Evolutionary conservation across 2,329 filamentous ascomycete species (phyloP).

Genomic region (Stachybotrys chartarum): DNA sequence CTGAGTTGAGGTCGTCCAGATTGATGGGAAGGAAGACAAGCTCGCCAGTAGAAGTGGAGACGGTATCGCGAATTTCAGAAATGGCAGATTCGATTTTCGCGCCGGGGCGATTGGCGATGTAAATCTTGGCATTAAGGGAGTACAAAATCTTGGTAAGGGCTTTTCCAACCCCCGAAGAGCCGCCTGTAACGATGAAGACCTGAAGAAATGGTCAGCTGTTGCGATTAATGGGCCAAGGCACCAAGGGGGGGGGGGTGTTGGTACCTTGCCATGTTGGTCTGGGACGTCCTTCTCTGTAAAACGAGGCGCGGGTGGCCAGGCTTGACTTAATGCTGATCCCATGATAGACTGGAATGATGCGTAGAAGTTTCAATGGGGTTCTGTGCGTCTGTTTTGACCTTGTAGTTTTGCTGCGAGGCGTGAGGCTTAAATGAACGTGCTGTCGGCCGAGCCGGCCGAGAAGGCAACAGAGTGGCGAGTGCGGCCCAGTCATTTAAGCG

Average conservation of each 20-base stretch:
- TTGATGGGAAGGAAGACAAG: neutral
- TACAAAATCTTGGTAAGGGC: neutral
- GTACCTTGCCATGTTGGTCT: slow-evolving; percentile 36
- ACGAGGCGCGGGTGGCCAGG: slow-evolving; percentile 8
- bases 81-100: neutral
- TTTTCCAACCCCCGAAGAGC: neutral
- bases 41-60: slow-evolving; percentile 9
- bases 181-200: neutral
- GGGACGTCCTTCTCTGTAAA: slow-evolving; percentile 58
- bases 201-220: neutral
- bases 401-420: too few relatives aligned
- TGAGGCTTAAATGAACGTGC: too few relatives aligned
- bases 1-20: neutral
- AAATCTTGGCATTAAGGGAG: neutral
- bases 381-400: too few relatives aligned
- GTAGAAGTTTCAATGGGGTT: too few relatives aligned
- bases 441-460: too few relatives aligned
- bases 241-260: slow-evolving; percentile 14
- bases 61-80: neutral
- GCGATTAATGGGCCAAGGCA: neutral
- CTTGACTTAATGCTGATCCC: too few relatives aligned
- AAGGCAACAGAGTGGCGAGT: too few relatives aligned
- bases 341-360: too few relatives aligned
- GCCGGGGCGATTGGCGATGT: neutral
- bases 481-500: too few relatives aligned